A percentile compares a stretch with the other conserved stretches of the same genome.
Evolutionary conservation across 176 grass and related monocot species (phyloP).

Genomic region (Olyra latifolia): DNA sequence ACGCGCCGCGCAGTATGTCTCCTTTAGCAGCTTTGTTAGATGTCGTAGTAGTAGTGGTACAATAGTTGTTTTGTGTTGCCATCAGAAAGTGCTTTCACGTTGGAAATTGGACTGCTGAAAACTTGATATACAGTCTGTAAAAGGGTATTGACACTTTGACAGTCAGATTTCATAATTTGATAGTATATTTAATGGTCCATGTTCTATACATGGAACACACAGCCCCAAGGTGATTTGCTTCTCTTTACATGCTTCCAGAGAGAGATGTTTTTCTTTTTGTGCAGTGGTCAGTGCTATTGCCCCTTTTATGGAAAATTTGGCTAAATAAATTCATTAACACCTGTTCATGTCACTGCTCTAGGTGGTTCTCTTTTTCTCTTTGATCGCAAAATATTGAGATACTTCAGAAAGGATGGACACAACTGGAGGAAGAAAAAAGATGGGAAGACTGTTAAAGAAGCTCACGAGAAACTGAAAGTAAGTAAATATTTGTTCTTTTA

Average conservation of each 20-base stretch:
- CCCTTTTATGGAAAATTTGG: not conserved
- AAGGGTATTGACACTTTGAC: not conserved
- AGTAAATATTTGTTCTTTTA: slow-evolving; percentile 30
- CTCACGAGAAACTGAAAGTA: slow-evolving; percentile 82
- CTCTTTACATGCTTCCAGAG: not conserved
- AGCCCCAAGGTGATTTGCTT: not conserved
- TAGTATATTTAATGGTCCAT: not conserved
- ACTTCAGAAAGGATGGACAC: slow-evolving; percentile 81
- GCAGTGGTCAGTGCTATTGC: not conserved
- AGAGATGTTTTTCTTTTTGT: not conserved
- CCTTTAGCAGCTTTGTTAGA: not conserved
- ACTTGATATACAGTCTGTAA: not conserved
- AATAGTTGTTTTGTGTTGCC: not conserved
- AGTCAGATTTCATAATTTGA: not conserved
- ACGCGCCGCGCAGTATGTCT: slow-evolving; percentile 62
- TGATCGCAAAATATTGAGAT: slow-evolving; percentile 70
- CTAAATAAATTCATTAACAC: slow-evolving; percentile 7
- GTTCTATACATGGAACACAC: not conserved
- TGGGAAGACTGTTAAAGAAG: slow-evolving; percentile 77
- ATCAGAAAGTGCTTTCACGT: not conserved
- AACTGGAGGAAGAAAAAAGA: slow-evolving; percentile 84
- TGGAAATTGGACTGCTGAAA: not conserved
- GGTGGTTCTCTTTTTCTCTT: slow-evolving; percentile 77
- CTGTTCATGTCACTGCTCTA: slow-evolving; percentile 19
- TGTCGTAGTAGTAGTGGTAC: not conserved